Evolutionary conservation across 352 stramenopile genomes (phyloP), one percentile per base, ranked within the genome.

Genomic region (Globisporangium heterothallicum): DNA sequence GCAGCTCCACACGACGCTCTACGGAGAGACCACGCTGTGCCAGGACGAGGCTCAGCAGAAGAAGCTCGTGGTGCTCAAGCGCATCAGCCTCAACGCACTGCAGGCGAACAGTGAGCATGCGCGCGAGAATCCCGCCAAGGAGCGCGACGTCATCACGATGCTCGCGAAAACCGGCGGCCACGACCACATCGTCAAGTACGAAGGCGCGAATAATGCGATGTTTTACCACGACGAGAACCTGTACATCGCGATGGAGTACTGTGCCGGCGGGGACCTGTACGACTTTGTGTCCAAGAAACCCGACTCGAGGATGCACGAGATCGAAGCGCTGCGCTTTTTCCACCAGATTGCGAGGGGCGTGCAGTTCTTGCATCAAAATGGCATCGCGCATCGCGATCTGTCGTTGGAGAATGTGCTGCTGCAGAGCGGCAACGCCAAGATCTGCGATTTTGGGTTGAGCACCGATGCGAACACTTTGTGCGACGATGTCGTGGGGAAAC

Each of bases 181-280:
- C 19, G 44, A 65, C 1, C 52, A 71, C 56, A 51, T 87, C 19
- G 71, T 87, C 3, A 26, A 52, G 16, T 78, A 80, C 42, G 63
- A 66, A 29, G 36, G 51, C 16, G 22, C 25, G 21, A 46, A 43
- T 29, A 47, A 67, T 6, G 56, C 56, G 10, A 70, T 78, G 51
- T 88, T 88, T 44, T 52, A 68, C 14, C 49, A 59, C 0, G 58
- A 64, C 18, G 67, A 74, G 42, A 64, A 63, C 32, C 51, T 78
- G 14, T 82, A 71, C 49, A 64, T 86, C 5, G 72, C 71, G 18
- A 86, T 86, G 66, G 74, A 89, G 41, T 86, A 82, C 55, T 87
- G 78, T 47, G 56, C 49, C 1, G 67, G 69, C n/a, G 75, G 75
- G 21, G 75, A 87, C 51, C 66, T 89, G 22, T 83, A 74, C 61